Evolutionary conservation across 2,329 filamentous ascomycete species (phyloP).

Genomic region (Neopestalotiopsis clavispora): DNA sequence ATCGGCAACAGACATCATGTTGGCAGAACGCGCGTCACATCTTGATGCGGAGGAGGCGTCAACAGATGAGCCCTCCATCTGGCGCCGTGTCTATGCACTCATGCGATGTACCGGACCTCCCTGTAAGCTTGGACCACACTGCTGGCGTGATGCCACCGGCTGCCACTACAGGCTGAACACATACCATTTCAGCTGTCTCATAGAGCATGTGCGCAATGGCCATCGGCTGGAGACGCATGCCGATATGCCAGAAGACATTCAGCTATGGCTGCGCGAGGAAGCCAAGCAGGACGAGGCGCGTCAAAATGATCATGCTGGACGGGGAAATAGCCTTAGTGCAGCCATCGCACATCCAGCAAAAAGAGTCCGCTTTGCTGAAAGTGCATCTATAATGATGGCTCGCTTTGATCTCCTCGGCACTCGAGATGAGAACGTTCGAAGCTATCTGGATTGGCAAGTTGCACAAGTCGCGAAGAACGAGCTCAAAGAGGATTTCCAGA

Average conservation of each 20-base stretch:
- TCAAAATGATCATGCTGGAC: background rate
- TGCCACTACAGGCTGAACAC: background rate
- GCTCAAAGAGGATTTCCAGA: background rate
- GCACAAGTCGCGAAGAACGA: background rate
- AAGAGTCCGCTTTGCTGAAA: background rate
- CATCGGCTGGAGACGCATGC: background rate
- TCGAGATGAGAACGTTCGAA: conserved; percentile 4
- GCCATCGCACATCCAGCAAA: background rate
- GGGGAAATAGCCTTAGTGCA: background rate
- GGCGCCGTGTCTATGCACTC: conserved; percentile 1
- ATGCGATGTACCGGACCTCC: conserved; percentile 8
- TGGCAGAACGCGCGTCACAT: background rate
- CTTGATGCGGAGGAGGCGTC: background rate
- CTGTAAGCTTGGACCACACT: background rate
- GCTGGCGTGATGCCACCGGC: background rate
- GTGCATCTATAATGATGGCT: background rate
- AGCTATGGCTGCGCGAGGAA: background rate
- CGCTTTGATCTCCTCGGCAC: background rate
- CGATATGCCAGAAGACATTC: conserved; percentile 4
- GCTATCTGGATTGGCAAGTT: conserved; percentile 1
- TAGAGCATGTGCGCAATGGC: background rate
- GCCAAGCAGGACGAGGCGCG: background rate
- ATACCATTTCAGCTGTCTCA: background rate
- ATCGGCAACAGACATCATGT: background rate
- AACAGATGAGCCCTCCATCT: conserved; percentile 3